These are phyloP conservation scores for Myxozyma sirexii DNA, from an alignment of 805 yeast species.

Conservation along the genomic window DNA sequence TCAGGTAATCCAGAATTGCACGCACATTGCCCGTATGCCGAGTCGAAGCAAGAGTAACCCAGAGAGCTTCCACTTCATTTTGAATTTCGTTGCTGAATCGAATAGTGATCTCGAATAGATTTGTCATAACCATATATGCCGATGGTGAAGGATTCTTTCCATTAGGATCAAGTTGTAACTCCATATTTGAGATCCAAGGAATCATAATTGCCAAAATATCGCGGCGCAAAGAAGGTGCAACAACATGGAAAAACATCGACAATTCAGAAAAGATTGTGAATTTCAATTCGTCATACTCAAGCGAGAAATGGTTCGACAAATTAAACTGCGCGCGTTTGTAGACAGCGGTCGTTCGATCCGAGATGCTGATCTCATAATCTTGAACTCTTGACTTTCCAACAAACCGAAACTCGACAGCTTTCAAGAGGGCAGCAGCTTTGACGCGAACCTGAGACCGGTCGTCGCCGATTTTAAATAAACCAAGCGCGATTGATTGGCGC, in stretches of 20 bases:
- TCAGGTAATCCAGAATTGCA: conserved; percentile 69
- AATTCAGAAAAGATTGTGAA: conserved; percentile 68
- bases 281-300: conserved; percentile 58
- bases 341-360: conserved; percentile 76
- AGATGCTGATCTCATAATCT: conserved; percentile 67
- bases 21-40: conserved; percentile 68
- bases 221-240: conserved; percentile 61
- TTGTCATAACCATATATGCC: conserved; percentile 71
- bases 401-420: conserved; percentile 61
- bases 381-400: conserved; percentile 58
- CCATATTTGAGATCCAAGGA: conserved; percentile 92
- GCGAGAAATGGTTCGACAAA: conserved; percentile 72
- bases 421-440: conserved; percentile 72
- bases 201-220: conserved; percentile 78
- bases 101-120: conserved; percentile 82
- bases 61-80: conserved; percentile 87
- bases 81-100: conserved; percentile 72
- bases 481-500: conserved; percentile 71
- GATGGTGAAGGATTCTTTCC: conserved; percentile 47
- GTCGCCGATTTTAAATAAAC: conserved; percentile 77
- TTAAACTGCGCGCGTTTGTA: conserved; percentile 85
- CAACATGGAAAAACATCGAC: conserved; percentile 67
- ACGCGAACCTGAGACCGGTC: conserved; percentile 67
- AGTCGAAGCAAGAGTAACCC: conserved; percentile 91
- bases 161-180: conserved; percentile 54